These are phyloP conservation scores for Clonostachys sp. DNA, from an alignment of 2,329 filamentous ascomycete species.

Conservation along the genomic window DNA sequence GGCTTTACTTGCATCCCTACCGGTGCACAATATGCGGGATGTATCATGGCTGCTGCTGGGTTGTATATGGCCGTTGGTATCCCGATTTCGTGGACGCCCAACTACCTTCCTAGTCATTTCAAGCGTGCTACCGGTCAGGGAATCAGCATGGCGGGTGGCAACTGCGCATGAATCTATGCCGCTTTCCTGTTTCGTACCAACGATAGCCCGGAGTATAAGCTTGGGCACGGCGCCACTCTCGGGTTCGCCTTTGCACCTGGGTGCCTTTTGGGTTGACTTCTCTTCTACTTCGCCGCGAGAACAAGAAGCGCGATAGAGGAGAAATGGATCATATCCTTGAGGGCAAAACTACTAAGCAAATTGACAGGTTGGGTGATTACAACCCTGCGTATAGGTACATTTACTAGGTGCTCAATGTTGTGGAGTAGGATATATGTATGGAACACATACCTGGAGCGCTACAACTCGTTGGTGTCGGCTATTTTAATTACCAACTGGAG, in stretches of 20 bases:
- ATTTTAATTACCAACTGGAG: no score
- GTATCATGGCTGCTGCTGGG: constrained; percentile 3
- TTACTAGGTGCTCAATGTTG: constrained; percentile 3
- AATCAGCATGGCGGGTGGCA: constrained; percentile 25
- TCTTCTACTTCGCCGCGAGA: constrained; percentile 22
- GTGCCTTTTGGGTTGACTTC: constrained; percentile 14
- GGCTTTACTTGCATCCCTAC: not conserved
- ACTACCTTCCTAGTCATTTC: constrained; percentile 5
- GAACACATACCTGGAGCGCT: no score
- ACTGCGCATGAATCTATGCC: constrained; percentile 7
- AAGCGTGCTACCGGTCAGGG: constrained; percentile 56
- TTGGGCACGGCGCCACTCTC: constrained; percentile 54
- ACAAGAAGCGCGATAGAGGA: constrained; percentile 25
- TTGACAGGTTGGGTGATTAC: constrained; percentile 33
- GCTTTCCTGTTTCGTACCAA: constrained; percentile 56
- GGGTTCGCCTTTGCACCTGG: constrained; percentile 35
- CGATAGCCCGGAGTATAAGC: constrained; percentile 19
- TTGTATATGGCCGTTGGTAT: constrained; percentile 5
- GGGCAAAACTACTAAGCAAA: constrained; percentile 30
- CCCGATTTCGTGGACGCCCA: constrained; percentile 5
- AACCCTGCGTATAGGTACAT: constrained; percentile 23
- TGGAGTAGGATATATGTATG: no score
- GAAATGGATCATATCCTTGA: constrained; percentile 31
- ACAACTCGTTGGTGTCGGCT: no score
- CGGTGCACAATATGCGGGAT: constrained; percentile 3